These are phyloP conservation scores for Ramaria sp. DNA, from an alignment of 768 basidiomycete species.

Conservation along the genomic window DNA sequence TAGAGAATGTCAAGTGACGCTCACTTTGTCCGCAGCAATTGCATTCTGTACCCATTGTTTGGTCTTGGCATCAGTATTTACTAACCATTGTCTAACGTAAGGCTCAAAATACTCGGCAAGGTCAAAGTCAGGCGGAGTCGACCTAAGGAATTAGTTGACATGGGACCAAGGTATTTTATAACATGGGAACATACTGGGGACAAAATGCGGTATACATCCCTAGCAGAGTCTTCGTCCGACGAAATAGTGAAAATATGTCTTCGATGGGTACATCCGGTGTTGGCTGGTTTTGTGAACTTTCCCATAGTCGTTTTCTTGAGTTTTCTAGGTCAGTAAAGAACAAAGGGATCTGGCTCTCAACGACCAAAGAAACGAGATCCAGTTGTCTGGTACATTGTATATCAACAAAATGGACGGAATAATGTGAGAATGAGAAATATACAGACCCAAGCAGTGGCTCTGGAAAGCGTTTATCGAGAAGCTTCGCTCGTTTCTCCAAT, in stretches of 20 bases:
- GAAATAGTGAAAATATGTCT: constrained; percentile 81
- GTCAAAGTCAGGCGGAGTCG: constrained; percentile 45
- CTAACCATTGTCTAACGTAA: constrained; percentile 80
- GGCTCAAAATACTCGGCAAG: constrained; percentile 73
- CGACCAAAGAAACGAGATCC: constrained; percentile 64
- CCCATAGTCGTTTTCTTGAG: constrained; percentile 63
- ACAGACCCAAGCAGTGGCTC: constrained; percentile 72
- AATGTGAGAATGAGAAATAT: too few relatives aligned
- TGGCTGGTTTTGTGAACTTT: constrained; percentile 78
- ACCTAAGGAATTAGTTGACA: constrained; percentile 3
- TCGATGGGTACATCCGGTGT: constrained; percentile 83
- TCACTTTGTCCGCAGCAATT: constrained; percentile 72
- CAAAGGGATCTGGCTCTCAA: constrained; percentile 58
- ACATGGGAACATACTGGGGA: constrained; percentile 43
- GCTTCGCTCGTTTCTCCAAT: constrained; percentile 76
- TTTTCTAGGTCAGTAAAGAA: constrained; percentile 55
- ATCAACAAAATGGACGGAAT: too few relatives aligned
- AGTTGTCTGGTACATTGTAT: constrained; percentile 34
- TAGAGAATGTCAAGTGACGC: constrained; percentile 7
- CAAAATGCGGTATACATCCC: constrained; percentile 80
- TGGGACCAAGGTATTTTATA: too few relatives aligned
- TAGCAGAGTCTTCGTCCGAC: constrained; percentile 60
- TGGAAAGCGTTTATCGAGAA: constrained; percentile 78
- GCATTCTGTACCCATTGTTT: constrained; percentile 91
- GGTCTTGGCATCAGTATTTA: constrained; percentile 84